phyloP scores from a whole-genome alignment of 2,329 filamentous ascomycete genomes.

The Coniosporium tulheliwenetii region DNA sequence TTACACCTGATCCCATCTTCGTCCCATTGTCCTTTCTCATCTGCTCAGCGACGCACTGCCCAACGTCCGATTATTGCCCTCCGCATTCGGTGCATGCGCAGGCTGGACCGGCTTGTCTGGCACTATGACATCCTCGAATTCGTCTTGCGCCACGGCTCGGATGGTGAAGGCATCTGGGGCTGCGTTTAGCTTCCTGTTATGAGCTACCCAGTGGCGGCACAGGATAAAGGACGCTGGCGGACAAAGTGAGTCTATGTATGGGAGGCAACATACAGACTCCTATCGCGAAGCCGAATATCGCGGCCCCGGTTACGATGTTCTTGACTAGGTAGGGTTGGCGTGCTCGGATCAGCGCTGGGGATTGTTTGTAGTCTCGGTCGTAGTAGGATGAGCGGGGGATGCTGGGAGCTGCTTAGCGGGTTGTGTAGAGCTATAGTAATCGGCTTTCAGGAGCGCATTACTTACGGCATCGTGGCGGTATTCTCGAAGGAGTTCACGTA shows the following conservation, averaged over 20 bases:
- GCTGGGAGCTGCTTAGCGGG: constrained; percentile 18
- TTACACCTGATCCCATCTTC: too few relatives aligned
- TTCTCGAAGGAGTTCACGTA: too few relatives aligned
- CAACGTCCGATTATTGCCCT: constrained; percentile 2
- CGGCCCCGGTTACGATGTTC: constrained; percentile 70
- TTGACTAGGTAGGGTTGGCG: constrained; percentile 83
- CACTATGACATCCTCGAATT: constrained; percentile 89
- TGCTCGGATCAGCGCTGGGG: constrained; percentile 77
- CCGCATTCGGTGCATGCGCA: constrained; percentile 16
- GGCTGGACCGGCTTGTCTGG: constrained; percentile 52
- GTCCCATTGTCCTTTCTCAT: too few relatives aligned
- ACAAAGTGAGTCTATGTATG: too few relatives aligned
- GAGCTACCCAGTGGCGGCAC: not conserved
- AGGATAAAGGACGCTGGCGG: not conserved
- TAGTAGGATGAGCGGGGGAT: constrained; percentile 73
- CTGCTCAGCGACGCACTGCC: too few relatives aligned
- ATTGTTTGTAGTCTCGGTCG: constrained; percentile 71
- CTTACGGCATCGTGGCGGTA: too few relatives aligned
- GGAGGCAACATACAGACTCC: constrained; percentile 59
- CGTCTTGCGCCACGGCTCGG: constrained; percentile 80
- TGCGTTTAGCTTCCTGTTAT: too few relatives aligned
- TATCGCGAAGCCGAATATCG: constrained; percentile 58
- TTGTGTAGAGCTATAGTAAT: not conserved
- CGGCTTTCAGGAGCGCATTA: not conserved
- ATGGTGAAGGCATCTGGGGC: constrained; percentile 53